Conservation (phyloP, 805 yeast genomes). For the Candida rishiriensis region DNA sequence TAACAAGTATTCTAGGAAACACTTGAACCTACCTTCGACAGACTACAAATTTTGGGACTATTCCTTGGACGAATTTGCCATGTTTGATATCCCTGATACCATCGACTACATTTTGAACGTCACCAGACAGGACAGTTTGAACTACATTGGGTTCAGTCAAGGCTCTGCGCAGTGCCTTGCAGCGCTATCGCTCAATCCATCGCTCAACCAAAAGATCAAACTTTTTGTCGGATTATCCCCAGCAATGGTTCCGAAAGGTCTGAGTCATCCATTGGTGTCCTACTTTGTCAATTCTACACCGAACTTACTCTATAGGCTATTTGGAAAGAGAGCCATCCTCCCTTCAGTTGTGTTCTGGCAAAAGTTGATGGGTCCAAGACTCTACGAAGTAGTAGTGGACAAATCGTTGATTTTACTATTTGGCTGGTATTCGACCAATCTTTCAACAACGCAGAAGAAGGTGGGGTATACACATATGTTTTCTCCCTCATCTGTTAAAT, state of each 20-base stretch:
- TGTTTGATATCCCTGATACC: constrained; percentile 82
- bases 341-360: constrained; percentile 67
- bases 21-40: constrained; percentile 38
- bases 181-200: constrained; percentile 60
- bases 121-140: constrained; percentile 42
- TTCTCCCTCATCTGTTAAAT: constrained; percentile 51
- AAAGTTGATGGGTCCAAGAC: constrained; percentile 45
- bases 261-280: constrained; percentile 39
- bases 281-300: constrained; percentile 76
- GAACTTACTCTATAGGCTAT: constrained; percentile 59
- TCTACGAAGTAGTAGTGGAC: constrained; percentile 44
- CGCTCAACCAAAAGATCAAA: constrained; percentile 51
- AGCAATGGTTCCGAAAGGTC: constrained; percentile 87
- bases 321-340: constrained; percentile 70
- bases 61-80: constrained; percentile 86
- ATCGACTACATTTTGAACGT: constrained; percentile 63
- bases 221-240: constrained; percentile 83
- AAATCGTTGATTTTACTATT: constrained; percentile 40
- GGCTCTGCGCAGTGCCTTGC: constrained; percentile 95
- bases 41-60: constrained; percentile 77
- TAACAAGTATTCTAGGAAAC: constrained; percentile 86
- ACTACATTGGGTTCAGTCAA: constrained; percentile 86
- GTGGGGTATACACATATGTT: constrained; percentile 49
- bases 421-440: constrained; percentile 44
- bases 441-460: constrained; percentile 39